Evolutionary conservation across 345 rosid species (phyloP).

Genomic region (Populus nigra): DNA sequence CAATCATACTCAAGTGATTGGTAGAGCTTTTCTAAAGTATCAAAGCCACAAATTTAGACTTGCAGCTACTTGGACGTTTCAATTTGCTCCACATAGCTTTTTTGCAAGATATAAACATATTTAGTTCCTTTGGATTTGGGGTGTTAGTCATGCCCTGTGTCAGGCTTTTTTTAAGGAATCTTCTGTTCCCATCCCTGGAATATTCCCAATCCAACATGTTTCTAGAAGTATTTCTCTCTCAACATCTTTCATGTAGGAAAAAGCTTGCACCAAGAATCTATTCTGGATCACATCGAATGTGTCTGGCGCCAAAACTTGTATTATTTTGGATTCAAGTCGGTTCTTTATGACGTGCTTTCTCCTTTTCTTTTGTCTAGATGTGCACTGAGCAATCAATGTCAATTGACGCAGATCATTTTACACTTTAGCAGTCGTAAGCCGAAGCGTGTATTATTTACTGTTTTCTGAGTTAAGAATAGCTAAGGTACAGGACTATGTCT

Average conservation of each 20-base stretch:
- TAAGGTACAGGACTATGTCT: background rate
- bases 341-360: slow-evolving; percentile 4
- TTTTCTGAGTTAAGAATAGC: background rate
- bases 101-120: background rate
- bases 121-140: slow-evolving; percentile 8
- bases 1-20: background rate
- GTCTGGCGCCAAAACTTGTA: background rate
- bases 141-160: slow-evolving; percentile 5
- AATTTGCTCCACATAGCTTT: background rate
- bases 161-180: background rate
- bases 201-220: background rate
- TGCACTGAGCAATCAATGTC: slow-evolving; percentile 1
- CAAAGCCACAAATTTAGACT: background rate
- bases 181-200: background rate
- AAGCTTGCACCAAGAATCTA: background rate
- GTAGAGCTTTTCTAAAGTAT: background rate
- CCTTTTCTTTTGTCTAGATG: background rate
- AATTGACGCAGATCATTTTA: background rate
- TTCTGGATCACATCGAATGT: background rate
- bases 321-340: background rate
- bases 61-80: background rate
- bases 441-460: background rate
- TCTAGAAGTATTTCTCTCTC: background rate
- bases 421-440: background rate
- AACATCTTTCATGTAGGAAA: background rate